A percentile compares a stretch with the other conserved stretches of the same genome.
Conservation (phyloP, 192 early-diverging fungal genomes). For the Coemansia sp. region DNA sequence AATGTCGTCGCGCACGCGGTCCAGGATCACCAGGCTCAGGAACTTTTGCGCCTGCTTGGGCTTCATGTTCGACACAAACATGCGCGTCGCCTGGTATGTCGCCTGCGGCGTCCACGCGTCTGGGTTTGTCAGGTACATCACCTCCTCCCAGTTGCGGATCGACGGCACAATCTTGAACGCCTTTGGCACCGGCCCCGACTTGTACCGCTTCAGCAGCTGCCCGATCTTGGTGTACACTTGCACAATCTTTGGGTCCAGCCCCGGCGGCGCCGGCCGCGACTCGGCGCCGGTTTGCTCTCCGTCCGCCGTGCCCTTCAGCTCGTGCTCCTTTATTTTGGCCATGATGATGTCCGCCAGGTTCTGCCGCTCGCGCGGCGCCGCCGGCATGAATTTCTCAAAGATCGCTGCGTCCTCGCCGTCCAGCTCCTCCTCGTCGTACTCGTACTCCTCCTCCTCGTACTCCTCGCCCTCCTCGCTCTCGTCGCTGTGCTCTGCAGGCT, state of each 20-base stretch:
- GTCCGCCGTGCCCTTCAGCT: slow-evolving; percentile 31
- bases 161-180: slow-evolving; percentile 99
- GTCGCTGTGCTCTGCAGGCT: slow-evolving; percentile 5
- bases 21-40: slow-evolving; percentile 82
- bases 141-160: slow-evolving; percentile 95
- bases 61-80: slow-evolving; percentile 98
- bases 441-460: slow-evolving; percentile 67
- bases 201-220: slow-evolving; percentile 83
- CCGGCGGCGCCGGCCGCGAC: slow-evolving; percentile 33
- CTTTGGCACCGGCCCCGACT: slow-evolving; percentile 93
- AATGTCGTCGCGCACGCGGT: slow-evolving; percentile 94
- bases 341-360: slow-evolving; percentile 96
- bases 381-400: slow-evolving; percentile 90
- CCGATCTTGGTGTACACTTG: slow-evolving; percentile 92
- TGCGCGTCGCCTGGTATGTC: slow-evolving; percentile 89
- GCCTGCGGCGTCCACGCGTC: slow-evolving; percentile 97
- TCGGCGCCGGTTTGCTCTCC: neutral
- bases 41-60: slow-evolving; percentile 90
- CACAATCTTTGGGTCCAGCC: slow-evolving; percentile 84
- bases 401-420: slow-evolving; percentile 78
- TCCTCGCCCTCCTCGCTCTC: slow-evolving; percentile 55
- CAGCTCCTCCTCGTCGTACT: slow-evolving; percentile 67
- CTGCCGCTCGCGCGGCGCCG: slow-evolving; percentile 77
- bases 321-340: slow-evolving; percentile 86
- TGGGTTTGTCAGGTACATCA: slow-evolving; percentile 88